Evolutionary conservation across 2,329 filamentous ascomycete genomes (phyloP).

Genomic region (Talaromyces sp.): DNA sequence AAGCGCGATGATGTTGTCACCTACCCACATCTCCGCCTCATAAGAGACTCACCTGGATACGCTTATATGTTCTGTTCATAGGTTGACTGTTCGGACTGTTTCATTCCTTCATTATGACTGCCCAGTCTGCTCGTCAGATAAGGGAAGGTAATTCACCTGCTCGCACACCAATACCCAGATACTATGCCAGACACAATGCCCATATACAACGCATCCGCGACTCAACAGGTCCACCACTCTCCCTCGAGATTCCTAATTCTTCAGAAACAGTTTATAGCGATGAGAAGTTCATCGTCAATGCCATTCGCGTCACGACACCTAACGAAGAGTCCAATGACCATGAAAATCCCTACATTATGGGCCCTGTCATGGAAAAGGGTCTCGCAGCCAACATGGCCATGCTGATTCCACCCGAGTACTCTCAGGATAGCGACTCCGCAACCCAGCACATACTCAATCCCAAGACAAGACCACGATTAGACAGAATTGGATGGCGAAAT

Average conservation of each 20-base stretch:
- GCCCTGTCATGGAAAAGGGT: slow-evolving; percentile 25
- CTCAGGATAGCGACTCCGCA: slow-evolving; percentile 8
- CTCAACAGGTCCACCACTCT: slow-evolving; percentile 11
- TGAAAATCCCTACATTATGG: slow-evolving; percentile 7
- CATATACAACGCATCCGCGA: slow-evolving; percentile 5
- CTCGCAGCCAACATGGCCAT: slow-evolving; percentile 33
- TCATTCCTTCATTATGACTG: slow-evolving; percentile 14
- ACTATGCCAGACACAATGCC: slow-evolving; percentile 9
- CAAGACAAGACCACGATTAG: slow-evolving; percentile 2
- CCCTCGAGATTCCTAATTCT: slow-evolving; percentile 17
- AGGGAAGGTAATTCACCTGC: neutral
- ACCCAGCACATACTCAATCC: neutral
- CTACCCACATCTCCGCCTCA: neutral
- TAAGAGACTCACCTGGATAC: too few species aligned
- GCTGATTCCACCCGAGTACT: slow-evolving; percentile 25
- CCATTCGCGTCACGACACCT: slow-evolving; percentile 34
- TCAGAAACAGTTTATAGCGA: slow-evolving; percentile 37
- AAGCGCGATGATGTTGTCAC: slow-evolving; percentile 21
- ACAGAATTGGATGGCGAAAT: slow-evolving; percentile 24
- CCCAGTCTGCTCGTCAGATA: neutral
- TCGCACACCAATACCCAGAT: slow-evolving; percentile 6
- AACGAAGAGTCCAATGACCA: slow-evolving; percentile 21
- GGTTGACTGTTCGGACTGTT: neutral
- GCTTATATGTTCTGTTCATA: neutral
- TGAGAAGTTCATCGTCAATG: slow-evolving; percentile 43